Conservation (phyloP, 176 grass and related monocot genomes). For the Phyllostachys edulis region DNA sequence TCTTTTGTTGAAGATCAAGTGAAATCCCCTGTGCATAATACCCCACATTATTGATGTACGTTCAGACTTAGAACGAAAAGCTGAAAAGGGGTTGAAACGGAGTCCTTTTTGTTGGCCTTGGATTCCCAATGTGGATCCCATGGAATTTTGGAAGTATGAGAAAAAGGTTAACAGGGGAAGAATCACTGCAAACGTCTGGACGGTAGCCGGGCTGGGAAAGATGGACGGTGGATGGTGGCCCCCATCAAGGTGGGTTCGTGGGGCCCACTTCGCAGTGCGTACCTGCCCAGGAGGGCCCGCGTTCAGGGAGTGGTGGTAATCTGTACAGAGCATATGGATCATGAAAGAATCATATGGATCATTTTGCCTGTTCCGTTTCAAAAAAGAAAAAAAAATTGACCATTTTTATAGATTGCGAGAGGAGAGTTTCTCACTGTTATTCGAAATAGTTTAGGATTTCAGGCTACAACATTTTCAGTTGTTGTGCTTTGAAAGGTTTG, state of each 20-base stretch:
- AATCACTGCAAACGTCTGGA: background rate
- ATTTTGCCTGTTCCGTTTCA: no score
- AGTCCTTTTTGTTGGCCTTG: background rate
- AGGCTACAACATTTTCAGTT: no score
- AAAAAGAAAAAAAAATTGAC: no score
- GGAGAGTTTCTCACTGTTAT: no score
- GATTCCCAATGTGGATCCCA: constrained; percentile 36
- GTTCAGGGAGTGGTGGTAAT: no score
- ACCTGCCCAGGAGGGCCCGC: background rate
- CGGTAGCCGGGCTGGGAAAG: background rate
- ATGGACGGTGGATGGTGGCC: constrained; percentile 25
- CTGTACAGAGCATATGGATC: background rate
- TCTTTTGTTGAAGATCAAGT: background rate
- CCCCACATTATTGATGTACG: background rate
- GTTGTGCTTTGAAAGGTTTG: no score
- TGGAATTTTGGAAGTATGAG: background rate
- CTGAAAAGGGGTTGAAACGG: background rate
- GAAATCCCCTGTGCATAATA: background rate
- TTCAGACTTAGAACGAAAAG: background rate
- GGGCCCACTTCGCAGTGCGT: background rate
- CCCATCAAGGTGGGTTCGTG: background rate
- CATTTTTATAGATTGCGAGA: no score
- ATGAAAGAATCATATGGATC: no score
- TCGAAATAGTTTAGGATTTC: no score
- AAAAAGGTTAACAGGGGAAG: background rate